phyloP scores from a whole-genome alignment of 495 filamentous ascomycete species.

The Aspergillus affinis region DNA sequence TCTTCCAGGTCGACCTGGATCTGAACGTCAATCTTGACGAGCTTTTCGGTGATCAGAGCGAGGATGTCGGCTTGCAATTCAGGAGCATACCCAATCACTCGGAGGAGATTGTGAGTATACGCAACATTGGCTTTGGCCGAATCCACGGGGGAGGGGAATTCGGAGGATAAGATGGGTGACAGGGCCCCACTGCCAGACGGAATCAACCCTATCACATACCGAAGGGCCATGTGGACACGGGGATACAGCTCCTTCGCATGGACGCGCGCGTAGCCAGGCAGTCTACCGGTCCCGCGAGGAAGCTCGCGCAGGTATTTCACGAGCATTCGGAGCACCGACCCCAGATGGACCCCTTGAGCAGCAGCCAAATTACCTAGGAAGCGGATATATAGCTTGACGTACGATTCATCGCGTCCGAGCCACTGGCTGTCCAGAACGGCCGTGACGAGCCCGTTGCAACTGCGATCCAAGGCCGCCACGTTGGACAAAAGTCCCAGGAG shows the following conservation, averaged over 20 bases:
- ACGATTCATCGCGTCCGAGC: conserved; percentile 80
- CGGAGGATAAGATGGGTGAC: conserved; percentile 58
- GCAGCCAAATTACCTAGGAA: conserved; percentile 80
- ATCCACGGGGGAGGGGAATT: conserved; percentile 75
- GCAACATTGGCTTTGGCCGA: conserved; percentile 67
- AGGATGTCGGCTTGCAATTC: conserved; percentile 83
- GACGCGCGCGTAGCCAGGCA: conserved; percentile 61
- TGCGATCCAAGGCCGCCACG: conserved; percentile 65
- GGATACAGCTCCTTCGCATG: conserved; percentile 58
- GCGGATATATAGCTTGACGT: conserved; percentile 74
- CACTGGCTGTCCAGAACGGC: conserved; percentile 74
- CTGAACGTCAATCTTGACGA: conserved; percentile 92
- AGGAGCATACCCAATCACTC: conserved; percentile 69
- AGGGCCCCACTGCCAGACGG: conserved; percentile 74
- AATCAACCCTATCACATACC: conserved; percentile 72
- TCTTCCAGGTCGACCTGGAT: conserved; percentile 92
- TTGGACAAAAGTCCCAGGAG: conserved; percentile 75
- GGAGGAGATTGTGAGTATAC: conserved; percentile 78
- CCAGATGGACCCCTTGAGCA: conserved; percentile 68
- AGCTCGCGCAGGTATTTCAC: conserved; percentile 67
- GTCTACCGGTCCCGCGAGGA: conserved; percentile 49
- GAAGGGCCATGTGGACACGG: conserved; percentile 71
- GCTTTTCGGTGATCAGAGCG: conserved; percentile 72
- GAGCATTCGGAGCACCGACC: conserved; percentile 71
- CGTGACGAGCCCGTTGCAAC: conserved; percentile 71